Conservation (phyloP, 257 asterid species). For the Plantago major region DNA sequence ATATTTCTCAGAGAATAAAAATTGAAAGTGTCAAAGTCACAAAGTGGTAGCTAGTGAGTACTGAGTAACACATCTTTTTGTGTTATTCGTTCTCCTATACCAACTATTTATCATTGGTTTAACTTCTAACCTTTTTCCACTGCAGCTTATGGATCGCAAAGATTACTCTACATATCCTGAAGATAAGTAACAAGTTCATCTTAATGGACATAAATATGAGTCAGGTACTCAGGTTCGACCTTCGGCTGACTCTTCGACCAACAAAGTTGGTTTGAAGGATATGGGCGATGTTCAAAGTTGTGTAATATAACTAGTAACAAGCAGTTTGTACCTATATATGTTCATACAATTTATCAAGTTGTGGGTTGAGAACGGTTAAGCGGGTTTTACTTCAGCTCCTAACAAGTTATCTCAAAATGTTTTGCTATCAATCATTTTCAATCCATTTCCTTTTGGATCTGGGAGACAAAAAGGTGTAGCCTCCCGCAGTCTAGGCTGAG, state of each 20-base stretch:
- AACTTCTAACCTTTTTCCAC: background rate
- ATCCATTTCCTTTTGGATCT: too few relatives aligned
- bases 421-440: too few relatives aligned
- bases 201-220: background rate
- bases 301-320: background rate
- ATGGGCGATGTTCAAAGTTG: constrained; percentile 7
- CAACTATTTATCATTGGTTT: too few relatives aligned
- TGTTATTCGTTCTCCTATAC: too few relatives aligned
- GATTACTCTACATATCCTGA: background rate
- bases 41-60: too few relatives aligned
- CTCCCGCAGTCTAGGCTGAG: too few relatives aligned
- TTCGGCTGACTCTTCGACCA: background rate
- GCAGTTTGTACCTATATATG: constrained; percentile 4
- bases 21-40: too few relatives aligned
- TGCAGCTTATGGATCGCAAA: background rate
- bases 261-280: background rate
- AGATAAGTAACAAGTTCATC: background rate
- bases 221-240: background rate
- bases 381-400: background rate
- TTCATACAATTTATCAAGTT: background rate
- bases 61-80: background rate
- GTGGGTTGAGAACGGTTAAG: background rate
- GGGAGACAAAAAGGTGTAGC: too few relatives aligned
- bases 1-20: too few relatives aligned
- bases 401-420: too few relatives aligned